phyloP scores from a whole-genome alignment of 768 basidiomycete species.

The Kwoniella sp. region DNA sequence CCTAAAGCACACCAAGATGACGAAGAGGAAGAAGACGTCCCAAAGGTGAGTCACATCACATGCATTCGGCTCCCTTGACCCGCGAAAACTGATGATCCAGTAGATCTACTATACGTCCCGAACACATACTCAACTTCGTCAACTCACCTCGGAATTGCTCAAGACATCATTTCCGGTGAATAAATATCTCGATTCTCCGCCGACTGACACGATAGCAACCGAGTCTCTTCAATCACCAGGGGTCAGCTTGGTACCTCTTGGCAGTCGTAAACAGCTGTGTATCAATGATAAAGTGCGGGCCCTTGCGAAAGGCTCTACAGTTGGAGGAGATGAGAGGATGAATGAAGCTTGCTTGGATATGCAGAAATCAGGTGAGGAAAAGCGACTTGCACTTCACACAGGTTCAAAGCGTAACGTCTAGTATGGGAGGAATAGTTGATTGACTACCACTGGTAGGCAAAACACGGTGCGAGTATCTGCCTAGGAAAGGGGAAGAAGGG shows the following conservation, averaged over 20 bases:
- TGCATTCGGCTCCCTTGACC: not conserved
- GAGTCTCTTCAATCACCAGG: too few species aligned
- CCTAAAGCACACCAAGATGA: conserved; percentile 32
- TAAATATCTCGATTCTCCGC: not conserved
- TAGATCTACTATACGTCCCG: conserved; percentile 88
- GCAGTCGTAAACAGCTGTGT: conserved; percentile 87
- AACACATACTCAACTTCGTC: conserved; percentile 92
- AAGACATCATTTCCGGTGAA: conserved; percentile 63
- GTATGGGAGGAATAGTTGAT: not conserved
- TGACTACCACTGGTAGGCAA: conserved; percentile 54
- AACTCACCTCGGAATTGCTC: conserved; percentile 80
- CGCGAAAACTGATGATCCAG: not conserved
- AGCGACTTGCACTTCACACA: conserved; percentile 1
- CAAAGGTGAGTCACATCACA: conserved; percentile 39
- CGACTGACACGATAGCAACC: too few species aligned
- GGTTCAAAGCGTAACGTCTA: conserved; percentile 2
- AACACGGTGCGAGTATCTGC: conserved; percentile 76
- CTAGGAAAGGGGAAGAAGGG: conserved; percentile 67
- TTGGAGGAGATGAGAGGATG: conserved; percentile 67
- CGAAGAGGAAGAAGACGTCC: conserved; percentile 50
- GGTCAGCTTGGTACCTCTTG: conserved; percentile 76
- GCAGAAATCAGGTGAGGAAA: conserved; percentile 63
- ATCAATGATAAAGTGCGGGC: conserved; percentile 77
- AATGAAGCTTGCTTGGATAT: conserved; percentile 87
- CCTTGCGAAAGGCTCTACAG: conserved; percentile 56